phyloP scores from a whole-genome alignment of 2,329 filamentous ascomycete species.

The Ceratocystis papillata region DNA sequence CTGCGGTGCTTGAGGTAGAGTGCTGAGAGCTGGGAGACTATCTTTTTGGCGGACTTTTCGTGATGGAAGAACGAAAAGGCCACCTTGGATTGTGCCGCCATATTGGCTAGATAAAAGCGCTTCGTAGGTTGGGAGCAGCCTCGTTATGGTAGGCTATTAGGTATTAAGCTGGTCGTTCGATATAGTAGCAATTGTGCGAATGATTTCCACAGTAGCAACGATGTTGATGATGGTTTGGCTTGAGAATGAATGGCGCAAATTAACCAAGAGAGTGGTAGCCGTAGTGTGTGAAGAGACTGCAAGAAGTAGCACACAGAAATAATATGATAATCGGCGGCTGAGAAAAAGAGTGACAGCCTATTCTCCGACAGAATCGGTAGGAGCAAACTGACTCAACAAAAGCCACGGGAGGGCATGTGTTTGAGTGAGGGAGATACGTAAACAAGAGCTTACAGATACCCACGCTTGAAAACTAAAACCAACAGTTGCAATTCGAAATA shows the following conservation, averaged over 20 bases:
- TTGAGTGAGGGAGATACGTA: background rate
- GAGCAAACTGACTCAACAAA: background rate
- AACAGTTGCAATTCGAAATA: background rate
- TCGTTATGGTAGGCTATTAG: background rate
- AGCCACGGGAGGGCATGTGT: background rate
- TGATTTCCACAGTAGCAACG: background rate
- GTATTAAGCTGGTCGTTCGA: background rate
- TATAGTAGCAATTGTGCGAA: background rate
- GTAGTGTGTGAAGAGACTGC: background rate
- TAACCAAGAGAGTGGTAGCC: background rate
- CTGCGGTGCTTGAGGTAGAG: slow-evolving; percentile 72
- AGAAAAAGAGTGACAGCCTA: background rate
- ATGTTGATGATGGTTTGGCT: background rate
- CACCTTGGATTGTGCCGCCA: slow-evolving; percentile 69
- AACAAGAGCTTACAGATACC: background rate
- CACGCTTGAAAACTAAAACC: background rate
- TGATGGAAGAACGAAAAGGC: slow-evolving; percentile 33
- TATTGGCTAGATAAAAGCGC: slow-evolving; percentile 30
- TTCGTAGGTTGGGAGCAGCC: background rate
- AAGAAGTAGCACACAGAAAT: background rate
- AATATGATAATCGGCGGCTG: too few species aligned
- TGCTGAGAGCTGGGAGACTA: slow-evolving; percentile 55
- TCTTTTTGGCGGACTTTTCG: slow-evolving; percentile 51
- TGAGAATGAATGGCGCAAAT: background rate
- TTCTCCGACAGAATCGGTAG: background rate